phyloP scores from a whole-genome alignment of 805 yeast genomes.

The Yarrowia osloensis region DNA sequence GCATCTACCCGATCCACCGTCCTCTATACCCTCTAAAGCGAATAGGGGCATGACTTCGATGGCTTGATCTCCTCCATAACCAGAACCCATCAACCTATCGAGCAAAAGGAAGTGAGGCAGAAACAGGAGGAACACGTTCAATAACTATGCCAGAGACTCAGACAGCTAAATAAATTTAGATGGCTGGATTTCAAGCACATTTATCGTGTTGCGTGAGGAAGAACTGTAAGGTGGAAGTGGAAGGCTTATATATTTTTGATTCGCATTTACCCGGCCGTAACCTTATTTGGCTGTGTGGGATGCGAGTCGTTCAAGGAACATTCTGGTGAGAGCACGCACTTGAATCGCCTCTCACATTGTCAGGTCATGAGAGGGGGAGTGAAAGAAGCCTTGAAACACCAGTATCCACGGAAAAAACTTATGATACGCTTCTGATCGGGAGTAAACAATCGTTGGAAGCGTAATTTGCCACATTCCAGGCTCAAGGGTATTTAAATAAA shows the following conservation, averaged over 20 bases:
- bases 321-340: neutral
- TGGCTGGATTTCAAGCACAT: neutral
- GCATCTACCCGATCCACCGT: constrained; percentile 32
- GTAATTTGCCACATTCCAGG: constrained; percentile 4
- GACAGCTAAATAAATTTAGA: neutral
- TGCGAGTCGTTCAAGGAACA: neutral
- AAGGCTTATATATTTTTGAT: neutral
- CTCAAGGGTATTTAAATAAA: neutral
- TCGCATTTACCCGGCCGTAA: neutral
- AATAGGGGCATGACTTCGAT: constrained; percentile 18
- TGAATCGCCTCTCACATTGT: no score
- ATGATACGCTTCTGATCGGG: neutral
- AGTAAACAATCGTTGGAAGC: neutral
- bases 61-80: constrained; percentile 44
- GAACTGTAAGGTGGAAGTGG: neutral
- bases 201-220: neutral
- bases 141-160: constrained; percentile 3
- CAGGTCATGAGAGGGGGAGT: no score
- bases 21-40: constrained; percentile 35
- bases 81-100: constrained; percentile 42
- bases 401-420: no score
- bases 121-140: constrained; percentile 40
- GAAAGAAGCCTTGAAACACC: no score
- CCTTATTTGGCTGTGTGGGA: neutral
- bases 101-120: constrained; percentile 41